These are phyloP conservation scores for Solidago caesia DNA, from an alignment of 129 eudicot species.

Conservation along the genomic window DNA sequence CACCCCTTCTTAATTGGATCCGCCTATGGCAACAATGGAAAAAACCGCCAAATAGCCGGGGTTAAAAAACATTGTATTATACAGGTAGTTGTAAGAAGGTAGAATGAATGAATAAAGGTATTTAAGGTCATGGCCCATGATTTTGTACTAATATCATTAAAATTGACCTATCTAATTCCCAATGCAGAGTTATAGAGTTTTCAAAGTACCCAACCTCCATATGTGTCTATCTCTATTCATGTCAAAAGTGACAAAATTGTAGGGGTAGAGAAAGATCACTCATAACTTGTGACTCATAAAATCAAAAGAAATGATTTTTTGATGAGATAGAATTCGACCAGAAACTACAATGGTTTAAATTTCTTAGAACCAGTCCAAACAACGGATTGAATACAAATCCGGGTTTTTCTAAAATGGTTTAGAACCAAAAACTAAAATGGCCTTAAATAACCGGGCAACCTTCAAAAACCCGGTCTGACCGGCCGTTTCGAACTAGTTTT, in stretches of 20 bases:
- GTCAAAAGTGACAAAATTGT: constrained; percentile 22
- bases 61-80: neutral
- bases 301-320: constrained; percentile 9
- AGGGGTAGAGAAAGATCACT: constrained; percentile 15
- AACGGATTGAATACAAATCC: no score
- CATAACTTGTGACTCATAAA: constrained; percentile 1
- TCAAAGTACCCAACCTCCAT: constrained; percentile 26
- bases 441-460: no score
- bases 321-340: constrained; percentile 10
- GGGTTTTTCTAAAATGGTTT: no score
- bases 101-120: constrained; percentile 25
- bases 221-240: constrained; percentile 31
- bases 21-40: no score
- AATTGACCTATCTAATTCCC: constrained; percentile 24
- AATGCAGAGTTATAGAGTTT: constrained; percentile 28
- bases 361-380: no score
- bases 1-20: no score
- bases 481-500: no score
- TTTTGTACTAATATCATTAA: constrained; percentile 26
- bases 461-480: no score
- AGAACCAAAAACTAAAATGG: no score
- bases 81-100: constrained; percentile 26
- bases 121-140: constrained; percentile 29
- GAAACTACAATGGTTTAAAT: neutral
- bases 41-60: no score